Evolutionary conservation across 2,329 filamentous ascomycete genomes (phyloP).

Genomic region (Cytospora chrysosperma): DNA sequence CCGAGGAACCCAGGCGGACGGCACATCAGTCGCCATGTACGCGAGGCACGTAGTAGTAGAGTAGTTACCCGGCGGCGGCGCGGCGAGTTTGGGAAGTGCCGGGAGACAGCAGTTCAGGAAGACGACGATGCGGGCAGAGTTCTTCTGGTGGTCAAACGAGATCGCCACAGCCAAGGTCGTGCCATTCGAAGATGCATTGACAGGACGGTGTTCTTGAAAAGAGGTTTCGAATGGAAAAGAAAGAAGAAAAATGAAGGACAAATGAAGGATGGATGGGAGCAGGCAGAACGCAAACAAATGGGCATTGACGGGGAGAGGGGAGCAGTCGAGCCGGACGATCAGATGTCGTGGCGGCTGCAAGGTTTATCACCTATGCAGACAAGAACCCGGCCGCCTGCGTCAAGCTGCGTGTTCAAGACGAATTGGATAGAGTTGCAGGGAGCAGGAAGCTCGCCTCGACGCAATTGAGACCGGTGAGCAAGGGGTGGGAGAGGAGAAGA

Average conservation of each 20-base stretch:
- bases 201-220: not conserved
- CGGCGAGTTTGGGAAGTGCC: not conserved
- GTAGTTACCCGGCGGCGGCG: not conserved
- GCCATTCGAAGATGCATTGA: not conserved
- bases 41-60: not conserved
- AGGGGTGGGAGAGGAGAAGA: not conserved
- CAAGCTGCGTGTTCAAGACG: not conserved
- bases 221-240: not conserved
- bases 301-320: not conserved
- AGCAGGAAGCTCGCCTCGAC: not conserved
- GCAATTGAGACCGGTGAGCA: not conserved
- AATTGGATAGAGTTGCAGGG: not conserved
- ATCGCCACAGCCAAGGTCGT: not conserved
- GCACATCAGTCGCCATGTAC: not conserved
- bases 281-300: no score
- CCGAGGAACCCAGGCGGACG: not conserved
- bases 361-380: not conserved
- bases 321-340: not conserved
- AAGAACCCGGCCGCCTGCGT: not conserved
- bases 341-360: not conserved
- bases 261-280: not conserved
- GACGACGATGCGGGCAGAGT: not conserved
- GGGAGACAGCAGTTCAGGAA: not conserved
- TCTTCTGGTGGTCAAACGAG: not conserved
- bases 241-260: no score